Base-by-base conservation (phyloP, 108 stramenopile species). In the Skeletonema tropicum region DNA sequence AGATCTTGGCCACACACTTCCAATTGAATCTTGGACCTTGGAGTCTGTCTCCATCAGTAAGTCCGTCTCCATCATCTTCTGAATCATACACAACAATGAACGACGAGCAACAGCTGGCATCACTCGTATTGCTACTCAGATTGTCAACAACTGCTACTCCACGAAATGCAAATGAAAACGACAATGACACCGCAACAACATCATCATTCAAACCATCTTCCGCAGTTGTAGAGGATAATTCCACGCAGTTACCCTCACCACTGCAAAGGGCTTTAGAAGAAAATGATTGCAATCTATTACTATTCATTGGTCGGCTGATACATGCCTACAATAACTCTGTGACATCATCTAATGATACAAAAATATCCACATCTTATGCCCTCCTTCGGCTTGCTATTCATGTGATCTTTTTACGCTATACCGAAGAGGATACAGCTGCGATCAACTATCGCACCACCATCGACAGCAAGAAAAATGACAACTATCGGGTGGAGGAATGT, bases 41-140 rank as follows among this genome's bases (percentile, higher is more conserved):
- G 26, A 29, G 26, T 29, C 26, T 29, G 26, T 29, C 26, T 29
- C 26, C 26, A 29, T 29, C 26, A 29, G n/a, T n/a, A n/a, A 32
- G 32, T 32, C 38, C 10, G 6, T 10, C 38, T 39, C 38, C 6
- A 10, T 39, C 38, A 7, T 39, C n/a, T n/a, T 2, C 13, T 41
- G 39, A 41, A 41, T 41, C 10, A 41, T 41, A 12, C 39, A 13
- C 2, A n/a, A 45, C 15, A 3, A 58, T 57, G 68, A 35, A 46
- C 21, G 76, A 77, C 76, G 69, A 70, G 57, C 68, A 60, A 39
- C 65, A 60, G 30, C 66, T 79, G 14, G 71, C 77, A 8, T 48
- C 64, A 36, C 71, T 79, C 60, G 58, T 79, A 35, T 60, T 79
- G 6, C 41, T 79, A 46, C 60, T 79, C 35, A 65, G 62, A 17